Percentiles rank a stretch among this genome's conserved stretches.
Conservation (phyloP, 495 filamentous ascomycete species). For the Lichina pygmaea region DNA sequence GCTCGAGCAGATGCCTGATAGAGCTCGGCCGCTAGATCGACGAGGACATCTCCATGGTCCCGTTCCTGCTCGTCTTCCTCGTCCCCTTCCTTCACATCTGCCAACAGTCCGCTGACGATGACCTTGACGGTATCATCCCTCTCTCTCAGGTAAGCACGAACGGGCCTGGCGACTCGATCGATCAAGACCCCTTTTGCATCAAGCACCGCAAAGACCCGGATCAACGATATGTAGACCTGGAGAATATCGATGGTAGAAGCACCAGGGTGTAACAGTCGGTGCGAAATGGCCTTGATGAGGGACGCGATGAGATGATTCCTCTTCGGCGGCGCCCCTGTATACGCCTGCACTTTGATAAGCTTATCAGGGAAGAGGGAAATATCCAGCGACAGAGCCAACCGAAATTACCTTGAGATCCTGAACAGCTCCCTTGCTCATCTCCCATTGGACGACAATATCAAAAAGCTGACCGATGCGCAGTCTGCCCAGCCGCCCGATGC, state of each 20-base stretch:
- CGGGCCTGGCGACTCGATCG: slow-evolving; percentile 54
- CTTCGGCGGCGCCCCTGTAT: slow-evolving; percentile 27
- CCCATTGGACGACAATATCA: slow-evolving; percentile 70
- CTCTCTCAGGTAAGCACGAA: slow-evolving; percentile 72
- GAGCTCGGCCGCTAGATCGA: slow-evolving; percentile 53
- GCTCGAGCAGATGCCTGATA: slow-evolving; percentile 27
- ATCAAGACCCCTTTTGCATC: slow-evolving; percentile 81
- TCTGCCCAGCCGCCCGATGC: slow-evolving; percentile 46
- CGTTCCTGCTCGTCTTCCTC: slow-evolving; percentile 5
- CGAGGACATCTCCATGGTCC: slow-evolving; percentile 23
- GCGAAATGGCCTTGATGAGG: slow-evolving; percentile 40
- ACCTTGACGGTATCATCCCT: slow-evolving; percentile 78
- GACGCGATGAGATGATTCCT: slow-evolving; percentile 35
- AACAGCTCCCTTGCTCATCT: slow-evolving; percentile 50
- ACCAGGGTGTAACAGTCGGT: slow-evolving; percentile 64
- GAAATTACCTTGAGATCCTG: slow-evolving; percentile 35
- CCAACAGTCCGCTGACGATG: slow-evolving; percentile 63
- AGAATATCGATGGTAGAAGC: slow-evolving; percentile 75
- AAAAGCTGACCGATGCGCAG: slow-evolving; percentile 66
- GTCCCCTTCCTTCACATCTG: slow-evolving; percentile 22
- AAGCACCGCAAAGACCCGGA: slow-evolving; percentile 65
- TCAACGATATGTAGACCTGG: slow-evolving; percentile 74
- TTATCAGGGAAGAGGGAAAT: neutral
- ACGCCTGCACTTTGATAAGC: slow-evolving; percentile 8
- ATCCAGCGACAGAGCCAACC: neutral